phyloP scores from a whole-genome alignment of 352 stramenopile genomes.

The Phytophthora pisi region DNA sequence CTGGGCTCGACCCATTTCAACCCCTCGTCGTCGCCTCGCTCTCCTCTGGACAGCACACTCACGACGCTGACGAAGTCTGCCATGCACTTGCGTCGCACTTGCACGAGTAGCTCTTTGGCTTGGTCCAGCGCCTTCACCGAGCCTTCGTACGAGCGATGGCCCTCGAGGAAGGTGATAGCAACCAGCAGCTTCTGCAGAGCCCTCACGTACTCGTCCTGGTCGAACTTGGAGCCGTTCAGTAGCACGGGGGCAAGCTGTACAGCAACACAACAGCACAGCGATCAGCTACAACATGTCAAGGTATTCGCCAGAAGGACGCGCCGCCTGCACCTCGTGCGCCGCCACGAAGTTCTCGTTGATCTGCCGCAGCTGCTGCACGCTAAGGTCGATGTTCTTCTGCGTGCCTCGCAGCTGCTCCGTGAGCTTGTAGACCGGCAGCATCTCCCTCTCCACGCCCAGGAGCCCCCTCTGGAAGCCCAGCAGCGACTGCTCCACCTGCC shows the following conservation, averaged over 20 bases:
- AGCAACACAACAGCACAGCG: constrained; percentile 13
- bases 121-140: constrained; percentile 76
- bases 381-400: constrained; percentile 86
- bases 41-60: constrained; percentile 61
- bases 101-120: constrained; percentile 58
- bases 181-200: constrained; percentile 70
- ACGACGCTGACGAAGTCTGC: constrained; percentile 74
- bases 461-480: constrained; percentile 66
- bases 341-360: constrained; percentile 82
- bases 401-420: constrained; percentile 80
- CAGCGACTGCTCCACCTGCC: constrained; percentile 60
- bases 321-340: constrained; percentile 57
- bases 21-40: constrained; percentile 27
- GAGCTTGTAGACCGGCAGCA: constrained; percentile 86
- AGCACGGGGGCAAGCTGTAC: constrained; percentile 65
- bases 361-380: constrained; percentile 67
- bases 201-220: constrained; percentile 70
- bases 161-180: constrained; percentile 75
- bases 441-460: constrained; percentile 76
- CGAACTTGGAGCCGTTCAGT: constrained; percentile 72
- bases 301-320: not conserved
- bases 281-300: not conserved
- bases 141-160: constrained; percentile 74
- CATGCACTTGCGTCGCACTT: constrained; percentile 71
- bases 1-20: constrained; percentile 53